Conservation (phyloP, 306 rosid genomes). For the Cucurbita argyrosperma region DNA sequence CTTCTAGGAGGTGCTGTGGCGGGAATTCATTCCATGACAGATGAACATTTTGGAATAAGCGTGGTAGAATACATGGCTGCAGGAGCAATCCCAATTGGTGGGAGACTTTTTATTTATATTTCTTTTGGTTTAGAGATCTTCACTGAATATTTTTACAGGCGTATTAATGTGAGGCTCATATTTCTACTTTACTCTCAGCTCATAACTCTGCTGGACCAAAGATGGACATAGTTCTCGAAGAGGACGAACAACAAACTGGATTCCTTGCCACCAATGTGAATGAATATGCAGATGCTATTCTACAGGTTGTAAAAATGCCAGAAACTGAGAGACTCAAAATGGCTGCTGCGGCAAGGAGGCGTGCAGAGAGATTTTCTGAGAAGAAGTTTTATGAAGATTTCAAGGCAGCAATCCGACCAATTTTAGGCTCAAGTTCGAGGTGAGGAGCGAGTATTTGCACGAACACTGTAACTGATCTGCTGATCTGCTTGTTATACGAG, state of each 20-base stretch:
- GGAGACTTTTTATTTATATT: not conserved
- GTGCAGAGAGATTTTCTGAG: slow-evolving; percentile 78
- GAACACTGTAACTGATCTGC: not conserved
- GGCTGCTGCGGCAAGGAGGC: slow-evolving; percentile 75
- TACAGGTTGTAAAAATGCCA: slow-evolving; percentile 42
- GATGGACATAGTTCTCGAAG: slow-evolving; percentile 84
- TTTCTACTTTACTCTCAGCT: slow-evolving; percentile 34
- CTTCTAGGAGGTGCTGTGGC: slow-evolving; percentile 64
- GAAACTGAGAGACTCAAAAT: slow-evolving; percentile 46
- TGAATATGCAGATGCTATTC: slow-evolving; percentile 78
- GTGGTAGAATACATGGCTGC: slow-evolving; percentile 98
- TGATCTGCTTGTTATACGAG: not conserved
- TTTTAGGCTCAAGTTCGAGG: slow-evolving; percentile 20
- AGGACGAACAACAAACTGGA: slow-evolving; percentile 71
- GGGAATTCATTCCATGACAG: slow-evolving; percentile 95
- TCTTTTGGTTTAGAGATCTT: not conserved
- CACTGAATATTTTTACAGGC: not conserved
- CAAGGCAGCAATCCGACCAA: slow-evolving; percentile 50
- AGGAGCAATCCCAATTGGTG: slow-evolving; percentile 91
- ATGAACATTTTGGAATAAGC: slow-evolving; percentile 91
- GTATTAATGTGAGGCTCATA: not conserved
- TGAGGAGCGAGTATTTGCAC: slow-evolving; percentile 8
- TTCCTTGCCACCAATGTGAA: slow-evolving; percentile 57
- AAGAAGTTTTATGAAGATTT: slow-evolving; percentile 69
- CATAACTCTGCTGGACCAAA: slow-evolving; percentile 96